phyloP scores from a whole-genome alignment of 2,329 filamentous ascomycete species.

The Sporothrix pseudoabietina region DNA sequence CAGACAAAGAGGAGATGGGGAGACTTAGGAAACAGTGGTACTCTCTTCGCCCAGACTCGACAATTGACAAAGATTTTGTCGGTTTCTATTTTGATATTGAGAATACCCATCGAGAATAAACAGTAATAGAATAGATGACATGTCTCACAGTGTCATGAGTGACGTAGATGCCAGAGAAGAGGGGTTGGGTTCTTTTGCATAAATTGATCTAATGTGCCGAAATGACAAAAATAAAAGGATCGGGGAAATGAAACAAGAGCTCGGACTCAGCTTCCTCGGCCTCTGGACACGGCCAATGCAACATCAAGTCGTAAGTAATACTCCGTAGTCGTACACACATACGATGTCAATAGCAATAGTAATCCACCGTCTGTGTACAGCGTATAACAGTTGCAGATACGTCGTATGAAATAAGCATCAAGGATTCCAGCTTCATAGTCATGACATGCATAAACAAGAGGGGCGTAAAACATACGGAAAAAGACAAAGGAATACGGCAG shows the following conservation, averaged over 20 bases:
- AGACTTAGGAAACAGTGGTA: neutral
- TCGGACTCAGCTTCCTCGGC: neutral
- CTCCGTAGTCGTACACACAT: neutral
- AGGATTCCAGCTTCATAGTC: neutral
- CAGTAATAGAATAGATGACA: neutral
- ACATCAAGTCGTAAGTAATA: neutral
- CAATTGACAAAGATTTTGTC: neutral
- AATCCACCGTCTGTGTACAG: neutral
- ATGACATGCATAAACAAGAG: neutral
- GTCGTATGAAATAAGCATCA: neutral
- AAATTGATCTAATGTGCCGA: neutral
- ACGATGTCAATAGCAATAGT: neutral
- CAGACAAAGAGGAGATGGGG: neutral
- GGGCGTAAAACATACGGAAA: neutral
- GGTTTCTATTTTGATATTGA: neutral
- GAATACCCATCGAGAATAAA: no score
- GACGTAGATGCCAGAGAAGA: conserved; percentile 18
- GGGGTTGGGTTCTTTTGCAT: neutral
- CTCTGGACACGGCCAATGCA: neutral
- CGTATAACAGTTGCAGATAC: neutral
- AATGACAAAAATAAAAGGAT: neutral
- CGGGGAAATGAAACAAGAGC: neutral
- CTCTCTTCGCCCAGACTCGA: neutral
- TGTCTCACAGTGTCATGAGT: conserved; percentile 1
- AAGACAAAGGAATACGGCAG: neutral